phyloP scores from a whole-genome alignment of 2,329 filamentous ascomycete genomes.

The Pseudophaeomoniella oleicola region DNA sequence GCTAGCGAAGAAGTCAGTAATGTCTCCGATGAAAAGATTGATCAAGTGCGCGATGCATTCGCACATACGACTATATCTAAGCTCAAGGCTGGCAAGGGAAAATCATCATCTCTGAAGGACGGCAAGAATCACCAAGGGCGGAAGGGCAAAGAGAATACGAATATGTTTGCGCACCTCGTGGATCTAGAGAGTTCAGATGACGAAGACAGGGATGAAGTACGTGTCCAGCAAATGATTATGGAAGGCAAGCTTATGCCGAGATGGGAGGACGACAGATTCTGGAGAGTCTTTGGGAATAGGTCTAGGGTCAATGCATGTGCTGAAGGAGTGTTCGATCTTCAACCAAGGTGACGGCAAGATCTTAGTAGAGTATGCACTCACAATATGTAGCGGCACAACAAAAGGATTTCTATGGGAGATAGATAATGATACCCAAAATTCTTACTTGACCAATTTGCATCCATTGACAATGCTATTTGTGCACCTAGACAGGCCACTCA shows the following conservation, averaged over 20 bases:
- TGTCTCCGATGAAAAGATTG: not conserved
- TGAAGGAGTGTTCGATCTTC: constrained; percentile 30
- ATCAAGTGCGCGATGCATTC: constrained; percentile 11
- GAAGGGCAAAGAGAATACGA: not conserved
- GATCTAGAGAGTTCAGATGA: not conserved
- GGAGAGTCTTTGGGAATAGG: constrained; percentile 43
- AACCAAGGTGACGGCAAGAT: too few relatives aligned
- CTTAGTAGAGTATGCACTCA: too few relatives aligned
- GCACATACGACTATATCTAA: constrained; percentile 18
- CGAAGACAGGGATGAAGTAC: not conserved
- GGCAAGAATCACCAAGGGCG: not conserved
- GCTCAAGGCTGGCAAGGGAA: constrained; percentile 10
- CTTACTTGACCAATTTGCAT: too few relatives aligned
- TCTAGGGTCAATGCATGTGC: constrained; percentile 45
- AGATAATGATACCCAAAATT: too few relatives aligned
- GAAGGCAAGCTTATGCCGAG: constrained; percentile 35
- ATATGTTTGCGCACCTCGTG: not conserved
- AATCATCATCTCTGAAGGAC: constrained; percentile 3
- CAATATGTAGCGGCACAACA: too few relatives aligned
- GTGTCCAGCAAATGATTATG: constrained; percentile 7
- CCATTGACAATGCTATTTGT: too few relatives aligned
- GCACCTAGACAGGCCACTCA: too few relatives aligned
- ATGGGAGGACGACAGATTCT: constrained; percentile 34
- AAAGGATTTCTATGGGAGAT: too few relatives aligned
- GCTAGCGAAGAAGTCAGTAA: not conserved